A percentile compares a stretch with the other conserved stretches of the same genome.
These are phyloP conservation scores for Lithohypha guttulata DNA, from an alignment of 2,329 filamentous ascomycete genomes.

Conservation along the genomic window DNA sequence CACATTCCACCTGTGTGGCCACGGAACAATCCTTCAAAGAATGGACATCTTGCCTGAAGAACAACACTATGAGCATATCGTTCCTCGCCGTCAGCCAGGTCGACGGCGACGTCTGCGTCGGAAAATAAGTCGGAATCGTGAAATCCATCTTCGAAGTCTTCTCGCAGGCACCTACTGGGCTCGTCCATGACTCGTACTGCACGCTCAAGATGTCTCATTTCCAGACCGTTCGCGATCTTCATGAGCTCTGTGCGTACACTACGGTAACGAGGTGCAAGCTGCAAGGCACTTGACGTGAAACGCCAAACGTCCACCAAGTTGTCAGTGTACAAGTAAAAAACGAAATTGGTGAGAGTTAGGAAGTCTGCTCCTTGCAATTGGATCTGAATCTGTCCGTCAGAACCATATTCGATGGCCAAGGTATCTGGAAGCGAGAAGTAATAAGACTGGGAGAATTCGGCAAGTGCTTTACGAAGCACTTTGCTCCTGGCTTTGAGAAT, in stretches of 20 bases:
- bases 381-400: slow-evolving; percentile 45
- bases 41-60: slow-evolving; percentile 74
- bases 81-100: slow-evolving; percentile 61
- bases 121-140: slow-evolving; percentile 61
- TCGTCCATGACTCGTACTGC: slow-evolving; percentile 65
- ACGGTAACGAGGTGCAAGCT: slow-evolving; percentile 61
- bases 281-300: slow-evolving; percentile 54
- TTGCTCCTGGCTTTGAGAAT: slow-evolving; percentile 64
- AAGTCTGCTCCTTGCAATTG: slow-evolving; percentile 63
- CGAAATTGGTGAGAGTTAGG: slow-evolving; percentile 66
- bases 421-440: slow-evolving; percentile 50
- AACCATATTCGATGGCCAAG: slow-evolving; percentile 45
- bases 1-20: slow-evolving; percentile 79
- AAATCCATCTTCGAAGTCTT: slow-evolving; percentile 61
- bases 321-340: slow-evolving; percentile 73
- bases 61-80: slow-evolving; percentile 66
- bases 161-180: slow-evolving; percentile 52
- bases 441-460: slow-evolving; percentile 45
- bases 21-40: slow-evolving; percentile 81
- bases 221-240: slow-evolving; percentile 63
- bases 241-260: slow-evolving; percentile 78
- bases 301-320: slow-evolving; percentile 77
- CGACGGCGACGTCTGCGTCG: slow-evolving; percentile 66
- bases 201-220: slow-evolving; percentile 61
- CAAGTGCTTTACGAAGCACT: slow-evolving; percentile 52